phyloP scores from a whole-genome alignment of 768 basidiomycete species.

The Termitomyces sp. region DNA sequence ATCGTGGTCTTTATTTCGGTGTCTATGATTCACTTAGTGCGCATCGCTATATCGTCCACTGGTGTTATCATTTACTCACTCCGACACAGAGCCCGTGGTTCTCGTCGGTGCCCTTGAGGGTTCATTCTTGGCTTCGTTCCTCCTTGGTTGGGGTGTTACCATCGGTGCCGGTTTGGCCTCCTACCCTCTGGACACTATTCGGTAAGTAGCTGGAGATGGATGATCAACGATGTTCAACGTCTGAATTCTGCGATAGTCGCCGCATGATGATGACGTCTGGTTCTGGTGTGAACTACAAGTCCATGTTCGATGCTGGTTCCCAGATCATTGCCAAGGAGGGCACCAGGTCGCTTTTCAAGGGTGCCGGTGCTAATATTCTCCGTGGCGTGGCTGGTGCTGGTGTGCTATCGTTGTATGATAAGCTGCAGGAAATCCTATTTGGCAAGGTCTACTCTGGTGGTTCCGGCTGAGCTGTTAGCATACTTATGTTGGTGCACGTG shows the following conservation, averaged over 20 bases:
- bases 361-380: constrained; percentile 92
- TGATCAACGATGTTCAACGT: neutral
- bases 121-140: constrained; percentile 95
- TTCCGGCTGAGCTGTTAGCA: constrained; percentile 37
- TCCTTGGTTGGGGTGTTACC: constrained; percentile 98
- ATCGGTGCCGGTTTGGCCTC: constrained; percentile 99
- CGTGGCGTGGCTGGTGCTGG: constrained; percentile 99
- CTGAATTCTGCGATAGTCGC: constrained; percentile 60
- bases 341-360: constrained; percentile 94
- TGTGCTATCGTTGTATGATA: constrained; percentile 98
- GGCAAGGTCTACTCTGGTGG: constrained; percentile 99
- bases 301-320: constrained; percentile 94
- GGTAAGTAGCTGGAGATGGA: constrained; percentile 34
- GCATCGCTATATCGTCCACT: constrained; percentile 25
- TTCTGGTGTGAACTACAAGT: constrained; percentile 94
- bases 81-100: constrained; percentile 80
- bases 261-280: constrained; percentile 99
- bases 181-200: constrained; percentile 89
- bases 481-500: neutral
- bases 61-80: constrained; percentile 18
- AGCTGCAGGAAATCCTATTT: constrained; percentile 93
- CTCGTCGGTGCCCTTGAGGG: constrained; percentile 94
- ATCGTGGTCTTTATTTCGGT: constrained; percentile 99
- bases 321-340: constrained; percentile 96
- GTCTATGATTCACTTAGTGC: constrained; percentile 89